phyloP scores from a whole-genome alignment of 495 filamentous ascomycete genomes.

The Coniosporium apollinis region DNA sequence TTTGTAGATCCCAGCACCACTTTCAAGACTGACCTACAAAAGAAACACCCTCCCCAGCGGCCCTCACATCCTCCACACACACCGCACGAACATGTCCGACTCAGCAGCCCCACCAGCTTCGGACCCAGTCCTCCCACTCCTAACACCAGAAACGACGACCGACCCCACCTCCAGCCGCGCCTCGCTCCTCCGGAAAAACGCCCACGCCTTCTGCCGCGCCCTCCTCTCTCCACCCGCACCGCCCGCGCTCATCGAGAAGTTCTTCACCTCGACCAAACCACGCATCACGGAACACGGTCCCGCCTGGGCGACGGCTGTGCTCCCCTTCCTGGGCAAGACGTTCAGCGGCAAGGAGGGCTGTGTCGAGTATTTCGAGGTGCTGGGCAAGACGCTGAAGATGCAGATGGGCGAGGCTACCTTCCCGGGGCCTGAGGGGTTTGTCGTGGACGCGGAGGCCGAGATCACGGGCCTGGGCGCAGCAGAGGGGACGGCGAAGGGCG shows the following conservation, averaged over 20 bases:
- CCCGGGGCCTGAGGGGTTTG: slow-evolving; percentile 16
- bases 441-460: slow-evolving; percentile 17
- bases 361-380: slow-evolving; percentile 20
- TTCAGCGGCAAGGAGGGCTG: slow-evolving; percentile 19
- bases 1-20: no score
- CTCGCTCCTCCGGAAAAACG: slow-evolving; percentile 1
- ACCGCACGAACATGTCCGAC: no score
- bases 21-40: no score
- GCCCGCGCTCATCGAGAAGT: slow-evolving; percentile 11
- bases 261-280: slow-evolving; percentile 13
- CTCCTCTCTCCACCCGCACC: slow-evolving; percentile 14
- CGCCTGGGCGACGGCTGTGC: slow-evolving; percentile 16
- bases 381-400: slow-evolving; percentile 19
- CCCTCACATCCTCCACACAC: no score
- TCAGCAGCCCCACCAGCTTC: no score
- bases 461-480: not conserved
- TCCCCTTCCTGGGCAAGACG: slow-evolving; percentile 22
- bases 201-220: slow-evolving; percentile 16
- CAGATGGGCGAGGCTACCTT: slow-evolving; percentile 15
- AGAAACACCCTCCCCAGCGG: no score
- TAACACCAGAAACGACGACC: no score
- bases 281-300: slow-evolving; percentile 26
- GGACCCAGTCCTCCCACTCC: no score
- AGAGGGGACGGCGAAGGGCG: slow-evolving; percentile 6
- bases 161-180: not conserved